Percentiles rank a stretch among this genome's conserved stretches.
Evolutionary conservation across 2,329 filamentous ascomycete genomes (phyloP).

Genomic region (Aspergillus neoniger): DNA sequence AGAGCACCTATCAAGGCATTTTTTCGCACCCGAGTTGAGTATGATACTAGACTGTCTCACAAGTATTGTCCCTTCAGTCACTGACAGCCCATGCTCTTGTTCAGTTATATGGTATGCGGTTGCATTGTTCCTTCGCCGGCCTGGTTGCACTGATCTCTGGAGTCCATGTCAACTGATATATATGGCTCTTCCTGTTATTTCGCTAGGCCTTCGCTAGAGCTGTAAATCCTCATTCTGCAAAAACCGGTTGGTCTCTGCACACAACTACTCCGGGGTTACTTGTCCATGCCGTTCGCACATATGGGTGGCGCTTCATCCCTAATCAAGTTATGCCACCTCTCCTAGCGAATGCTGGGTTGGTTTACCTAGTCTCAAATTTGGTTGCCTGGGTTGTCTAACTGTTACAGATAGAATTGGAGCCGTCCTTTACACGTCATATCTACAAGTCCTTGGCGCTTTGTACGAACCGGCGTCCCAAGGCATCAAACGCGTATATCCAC

Average conservation of each 20-base stretch:
- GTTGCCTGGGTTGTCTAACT: slow-evolving; percentile 2
- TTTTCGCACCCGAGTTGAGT: slow-evolving; percentile 87
- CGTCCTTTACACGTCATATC: slow-evolving; percentile 64
- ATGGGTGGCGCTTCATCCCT: slow-evolving; percentile 66
- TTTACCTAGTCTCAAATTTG: slow-evolving; percentile 5
- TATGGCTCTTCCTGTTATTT: slow-evolving; percentile 4
- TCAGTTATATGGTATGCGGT: slow-evolving; percentile 53
- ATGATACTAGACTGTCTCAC: slow-evolving; percentile 44
- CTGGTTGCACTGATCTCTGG: not conserved
- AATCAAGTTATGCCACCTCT: slow-evolving; percentile 65
- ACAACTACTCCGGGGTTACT: slow-evolving; percentile 63
- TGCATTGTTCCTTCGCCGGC: not conserved
- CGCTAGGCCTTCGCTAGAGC: slow-evolving; percentile 62
- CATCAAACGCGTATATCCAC: slow-evolving; percentile 61
- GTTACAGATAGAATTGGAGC: slow-evolving; percentile 54
- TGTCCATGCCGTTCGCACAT: slow-evolving; percentile 60
- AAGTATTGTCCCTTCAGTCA: not conserved
- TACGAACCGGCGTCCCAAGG: slow-evolving; percentile 60
- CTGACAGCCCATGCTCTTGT: not conserved
- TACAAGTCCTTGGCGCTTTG: slow-evolving; percentile 59
- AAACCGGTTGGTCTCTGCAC: slow-evolving; percentile 58
- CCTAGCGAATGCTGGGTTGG: slow-evolving; percentile 61
- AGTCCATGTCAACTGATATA: slow-evolving; percentile 10
- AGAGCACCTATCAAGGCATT: slow-evolving; percentile 89
- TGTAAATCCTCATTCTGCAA: slow-evolving; percentile 57